phyloP scores from a whole-genome alignment of 345 rosid genomes.

The Aquilaria yunnanensis region DNA sequence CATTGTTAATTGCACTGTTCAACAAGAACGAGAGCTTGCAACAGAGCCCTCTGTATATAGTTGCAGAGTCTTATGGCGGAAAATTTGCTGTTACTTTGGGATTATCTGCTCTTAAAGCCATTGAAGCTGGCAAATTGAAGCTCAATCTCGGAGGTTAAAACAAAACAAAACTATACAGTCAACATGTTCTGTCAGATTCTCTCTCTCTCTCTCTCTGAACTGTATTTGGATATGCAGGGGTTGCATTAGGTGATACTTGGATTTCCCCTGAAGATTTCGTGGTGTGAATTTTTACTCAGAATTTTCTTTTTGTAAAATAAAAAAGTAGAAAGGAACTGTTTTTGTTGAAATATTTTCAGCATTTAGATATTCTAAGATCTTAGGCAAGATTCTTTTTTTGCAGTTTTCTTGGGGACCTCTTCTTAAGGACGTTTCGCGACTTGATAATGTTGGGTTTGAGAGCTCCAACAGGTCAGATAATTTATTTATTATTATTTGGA shows the following conservation, averaged over 20 bases:
- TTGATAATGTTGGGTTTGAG: conserved; percentile 48
- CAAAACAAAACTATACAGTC: too few relatives aligned
- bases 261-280: conserved; percentile 95
- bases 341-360: too few relatives aligned
- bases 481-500: background rate
- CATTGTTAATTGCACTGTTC: conserved; percentile 45
- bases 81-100: conserved; percentile 78
- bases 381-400: conserved; percentile 2
- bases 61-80: conserved; percentile 96
- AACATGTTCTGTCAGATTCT: too few relatives aligned
- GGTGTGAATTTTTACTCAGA: conserved; percentile 23
- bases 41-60: conserved; percentile 62
- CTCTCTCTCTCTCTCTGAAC: too few relatives aligned
- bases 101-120: conserved; percentile 48
- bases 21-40: conserved; percentile 37
- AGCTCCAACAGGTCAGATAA: conserved; percentile 45
- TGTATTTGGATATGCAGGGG: conserved; percentile 32
- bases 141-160: conserved; percentile 63
- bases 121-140: conserved; percentile 52
- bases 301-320: too few relatives aligned
- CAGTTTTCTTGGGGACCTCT: conserved; percentile 95
- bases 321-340: too few relatives aligned
- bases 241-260: conserved; percentile 82
- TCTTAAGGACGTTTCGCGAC: conserved; percentile 63
- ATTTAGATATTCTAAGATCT: too few relatives aligned